phyloP scores from a whole-genome alignment of 257 asterid species.

The Plantago ovata region DNA sequence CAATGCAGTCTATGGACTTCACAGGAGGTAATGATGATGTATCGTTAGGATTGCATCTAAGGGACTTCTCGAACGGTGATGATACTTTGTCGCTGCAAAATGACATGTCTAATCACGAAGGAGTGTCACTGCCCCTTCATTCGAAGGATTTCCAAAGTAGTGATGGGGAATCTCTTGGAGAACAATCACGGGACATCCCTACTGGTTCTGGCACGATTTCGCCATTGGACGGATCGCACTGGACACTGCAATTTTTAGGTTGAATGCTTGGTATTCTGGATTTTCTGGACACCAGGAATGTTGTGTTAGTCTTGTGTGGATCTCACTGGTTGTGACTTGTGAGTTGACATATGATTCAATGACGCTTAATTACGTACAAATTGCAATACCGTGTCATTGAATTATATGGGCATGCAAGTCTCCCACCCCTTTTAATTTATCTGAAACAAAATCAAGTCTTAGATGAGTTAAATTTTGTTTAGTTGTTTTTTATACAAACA shows the following conservation, averaged over 20 bases:
- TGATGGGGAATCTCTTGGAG: slow-evolving; percentile 50
- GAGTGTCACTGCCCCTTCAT: slow-evolving; percentile 32
- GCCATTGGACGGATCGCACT: slow-evolving; percentile 51
- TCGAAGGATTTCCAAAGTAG: slow-evolving; percentile 44
- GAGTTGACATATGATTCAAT: too few species aligned
- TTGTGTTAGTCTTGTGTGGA: too few species aligned
- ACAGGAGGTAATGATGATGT: slow-evolving; percentile 38
- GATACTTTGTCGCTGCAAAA: slow-evolving; percentile 46
- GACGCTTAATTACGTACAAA: too few species aligned
- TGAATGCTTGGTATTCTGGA: neutral
- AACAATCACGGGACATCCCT: slow-evolving; percentile 36
- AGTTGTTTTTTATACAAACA: too few species aligned
- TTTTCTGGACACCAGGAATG: neutral
- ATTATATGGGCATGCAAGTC: too few species aligned
- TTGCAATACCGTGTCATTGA: too few species aligned
- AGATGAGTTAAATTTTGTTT: too few species aligned
- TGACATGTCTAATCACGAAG: slow-evolving; percentile 42
- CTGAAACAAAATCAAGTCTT: too few species aligned
- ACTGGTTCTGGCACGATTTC: slow-evolving; percentile 37
- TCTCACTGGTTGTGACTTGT: too few species aligned
- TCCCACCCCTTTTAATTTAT: too few species aligned
- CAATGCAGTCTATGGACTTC: slow-evolving; percentile 46
- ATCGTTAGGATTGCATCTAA: slow-evolving; percentile 47
- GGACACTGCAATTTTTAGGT: slow-evolving; percentile 64
- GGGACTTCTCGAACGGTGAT: slow-evolving; percentile 48